Conservation (phyloP, 805 yeast genomes). For the Ogataea chonburiensis region DNA sequence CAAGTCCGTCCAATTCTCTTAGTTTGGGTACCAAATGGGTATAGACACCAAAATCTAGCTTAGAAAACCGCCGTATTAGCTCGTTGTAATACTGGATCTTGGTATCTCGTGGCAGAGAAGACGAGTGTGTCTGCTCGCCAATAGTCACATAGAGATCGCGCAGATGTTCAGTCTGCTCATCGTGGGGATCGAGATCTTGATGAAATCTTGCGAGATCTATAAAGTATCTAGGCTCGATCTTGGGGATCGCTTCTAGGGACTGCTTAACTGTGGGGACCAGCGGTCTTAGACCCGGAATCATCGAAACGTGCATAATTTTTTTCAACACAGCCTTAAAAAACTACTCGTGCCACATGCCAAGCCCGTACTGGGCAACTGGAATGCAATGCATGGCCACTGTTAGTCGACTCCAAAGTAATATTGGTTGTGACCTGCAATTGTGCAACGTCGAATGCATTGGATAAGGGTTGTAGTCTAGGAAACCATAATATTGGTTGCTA, state of each 20-base stretch:
- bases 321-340: constrained; percentile 7
- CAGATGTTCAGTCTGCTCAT: constrained; percentile 1
- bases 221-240: constrained; percentile 2
- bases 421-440: no score
- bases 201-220: constrained; percentile 6
- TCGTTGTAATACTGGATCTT: constrained; percentile 24
- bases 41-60: constrained; percentile 29
- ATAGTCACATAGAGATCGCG: constrained; percentile 6
- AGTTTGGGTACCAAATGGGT: constrained; percentile 17
- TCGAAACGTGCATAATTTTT: constrained; percentile 4
- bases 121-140: constrained; percentile 3
- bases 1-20: constrained; percentile 3
- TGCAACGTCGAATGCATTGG: no score
- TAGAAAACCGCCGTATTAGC: constrained; percentile 26
- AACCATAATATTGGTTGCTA: no score
- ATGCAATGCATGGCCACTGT: no score
- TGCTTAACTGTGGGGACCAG: constrained; percentile 6
- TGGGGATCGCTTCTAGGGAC: constrained; percentile 1
- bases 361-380: no score
- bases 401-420: no score
- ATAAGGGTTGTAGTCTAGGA: no score
- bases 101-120: constrained; percentile 10
- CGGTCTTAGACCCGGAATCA: constrained; percentile 2
- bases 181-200: background rate
- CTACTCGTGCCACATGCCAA: background rate